A percentile compares a stretch with the other conserved stretches of the same genome.
phyloP scores from a whole-genome alignment of 306 rosid genomes.

The Pyrus communis region DNA sequence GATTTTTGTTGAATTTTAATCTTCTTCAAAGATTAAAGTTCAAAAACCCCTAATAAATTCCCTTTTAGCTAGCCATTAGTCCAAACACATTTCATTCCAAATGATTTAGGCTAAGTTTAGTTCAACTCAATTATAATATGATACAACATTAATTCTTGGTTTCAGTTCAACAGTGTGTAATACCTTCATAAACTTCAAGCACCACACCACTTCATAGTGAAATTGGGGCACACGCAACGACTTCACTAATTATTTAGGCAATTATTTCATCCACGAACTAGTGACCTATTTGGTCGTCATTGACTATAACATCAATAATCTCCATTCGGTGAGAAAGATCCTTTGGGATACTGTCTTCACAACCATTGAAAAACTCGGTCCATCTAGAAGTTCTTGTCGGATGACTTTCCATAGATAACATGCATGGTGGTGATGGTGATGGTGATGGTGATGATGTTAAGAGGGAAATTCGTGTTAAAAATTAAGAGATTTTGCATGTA shows the following conservation, averaged over 20 bases:
- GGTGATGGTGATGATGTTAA: neutral
- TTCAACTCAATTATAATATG: neutral
- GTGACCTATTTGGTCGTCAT: conserved; percentile 1
- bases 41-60: too few relatives aligned
- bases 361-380: conserved; percentile 8
- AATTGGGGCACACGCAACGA: conserved; percentile 10
- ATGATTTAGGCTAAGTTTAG: neutral
- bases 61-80: neutral
- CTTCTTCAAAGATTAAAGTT: too few relatives aligned
- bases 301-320: neutral
- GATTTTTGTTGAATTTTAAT: too few relatives aligned
- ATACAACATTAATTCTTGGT: neutral
- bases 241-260: conserved; percentile 8
- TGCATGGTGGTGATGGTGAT: neutral
- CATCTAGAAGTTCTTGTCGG: conserved; percentile 4
- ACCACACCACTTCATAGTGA: neutral
- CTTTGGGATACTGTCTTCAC: conserved; percentile 18
- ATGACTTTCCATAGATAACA: neutral
- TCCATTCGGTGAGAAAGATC: conserved; percentile 35
- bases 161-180: neutral
- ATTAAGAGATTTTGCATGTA: neutral
- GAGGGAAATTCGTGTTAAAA: neutral
- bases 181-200: neutral
- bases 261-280: conserved; percentile 10
- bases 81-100: neutral